Conservation (phyloP, 208 protist genomes). For the Plasmodiophora brassicae region DNA sequence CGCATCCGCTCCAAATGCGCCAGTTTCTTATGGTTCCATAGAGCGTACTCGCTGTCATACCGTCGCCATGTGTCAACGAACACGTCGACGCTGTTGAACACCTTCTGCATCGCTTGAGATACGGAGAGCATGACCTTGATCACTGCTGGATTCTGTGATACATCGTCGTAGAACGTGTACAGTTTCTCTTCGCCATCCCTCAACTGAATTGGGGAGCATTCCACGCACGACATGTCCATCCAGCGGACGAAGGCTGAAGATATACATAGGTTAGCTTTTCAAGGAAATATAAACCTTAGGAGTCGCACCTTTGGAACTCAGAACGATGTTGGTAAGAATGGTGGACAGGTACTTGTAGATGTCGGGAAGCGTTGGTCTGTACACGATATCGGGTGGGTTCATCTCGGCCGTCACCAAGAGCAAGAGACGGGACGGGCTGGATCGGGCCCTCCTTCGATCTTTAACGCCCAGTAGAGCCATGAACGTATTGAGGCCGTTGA, state of each 20-base stretch:
- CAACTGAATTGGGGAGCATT: constrained; percentile 16
- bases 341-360: constrained; percentile 38
- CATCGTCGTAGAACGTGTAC: constrained; percentile 37
- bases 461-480: background rate
- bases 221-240: constrained; percentile 20
- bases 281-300: background rate
- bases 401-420: background rate
- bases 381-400: constrained; percentile 44
- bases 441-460: background rate
- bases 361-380: constrained; percentile 27
- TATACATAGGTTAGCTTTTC: no score
- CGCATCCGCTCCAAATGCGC: constrained; percentile 25
- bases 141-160: constrained; percentile 25
- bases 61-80: background rate
- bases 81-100: constrained; percentile 22
- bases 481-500: constrained; percentile 76
- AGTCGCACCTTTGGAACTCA: constrained; percentile 12
- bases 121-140: constrained; percentile 26
- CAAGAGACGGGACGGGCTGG: background rate
- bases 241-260: constrained; percentile 22
- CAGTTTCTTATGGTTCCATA: constrained; percentile 39
- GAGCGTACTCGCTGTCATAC: background rate
- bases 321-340: constrained; percentile 10
- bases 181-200: constrained; percentile 15
- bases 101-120: constrained; percentile 25